Conservation (phyloP, 163 green algal genomes). For the Scenedesmus sp. region DNA sequence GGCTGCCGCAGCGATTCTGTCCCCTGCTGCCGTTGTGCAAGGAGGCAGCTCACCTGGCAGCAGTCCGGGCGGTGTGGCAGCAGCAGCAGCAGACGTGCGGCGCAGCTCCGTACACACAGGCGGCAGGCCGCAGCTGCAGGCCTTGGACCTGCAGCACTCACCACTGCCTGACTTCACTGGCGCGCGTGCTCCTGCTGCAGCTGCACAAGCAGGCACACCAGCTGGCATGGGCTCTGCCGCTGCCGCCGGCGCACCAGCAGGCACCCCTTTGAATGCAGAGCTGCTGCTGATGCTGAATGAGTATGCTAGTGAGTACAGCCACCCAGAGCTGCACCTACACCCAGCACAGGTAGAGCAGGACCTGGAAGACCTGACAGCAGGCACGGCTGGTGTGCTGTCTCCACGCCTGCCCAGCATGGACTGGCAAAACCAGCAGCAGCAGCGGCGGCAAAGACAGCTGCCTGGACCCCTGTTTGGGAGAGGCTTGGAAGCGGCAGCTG, state of each 20-base stretch:
- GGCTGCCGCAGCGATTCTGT: neutral
- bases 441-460: neutral
- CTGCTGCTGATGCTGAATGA: conserved; percentile 43
- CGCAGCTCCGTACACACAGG: neutral
- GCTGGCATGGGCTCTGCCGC: neutral
- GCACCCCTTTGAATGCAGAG: conserved; percentile 3
- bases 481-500: neutral
- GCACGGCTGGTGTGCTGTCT: conserved; percentile 14
- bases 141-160: neutral
- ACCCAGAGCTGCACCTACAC: conserved; percentile 35
- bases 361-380: conserved; percentile 5
- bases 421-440: conserved; percentile 32
- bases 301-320: conserved; percentile 36
- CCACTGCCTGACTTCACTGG: neutral
- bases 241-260: neutral
- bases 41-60: neutral
- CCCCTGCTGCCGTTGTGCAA: neutral
- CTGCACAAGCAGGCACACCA: neutral
- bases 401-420: conserved; percentile 8
- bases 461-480: neutral
- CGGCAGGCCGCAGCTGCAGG: neutral
- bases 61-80: neutral
- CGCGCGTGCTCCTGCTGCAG: neutral
- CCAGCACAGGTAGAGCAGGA: conserved; percentile 43
- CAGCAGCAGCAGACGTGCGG: neutral